Conservation (phyloP, 2,329 filamentous ascomycete species). For the Apiospora marii region DNA sequence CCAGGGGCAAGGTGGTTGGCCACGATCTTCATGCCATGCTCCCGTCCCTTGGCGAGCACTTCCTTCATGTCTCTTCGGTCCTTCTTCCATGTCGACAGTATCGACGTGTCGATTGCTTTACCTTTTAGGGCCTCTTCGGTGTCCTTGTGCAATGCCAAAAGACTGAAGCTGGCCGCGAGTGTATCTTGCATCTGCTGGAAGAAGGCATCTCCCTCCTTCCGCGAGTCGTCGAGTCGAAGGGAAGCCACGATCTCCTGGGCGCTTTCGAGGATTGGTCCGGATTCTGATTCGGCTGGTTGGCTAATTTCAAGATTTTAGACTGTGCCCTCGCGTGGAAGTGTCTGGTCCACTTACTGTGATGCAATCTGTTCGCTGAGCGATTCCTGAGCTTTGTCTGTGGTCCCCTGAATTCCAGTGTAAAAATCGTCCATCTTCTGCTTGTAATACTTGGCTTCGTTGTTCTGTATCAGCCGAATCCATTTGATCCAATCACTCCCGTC, state of each 20-base stretch:
- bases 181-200: conserved; percentile 35
- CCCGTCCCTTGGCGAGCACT: conserved; percentile 41
- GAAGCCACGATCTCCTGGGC: neutral
- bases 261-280: neutral
- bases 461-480: neutral
- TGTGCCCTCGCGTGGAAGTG: neutral
- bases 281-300: neutral
- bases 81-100: conserved; percentile 40
- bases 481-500: neutral
- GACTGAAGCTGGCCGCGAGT: conserved; percentile 34
- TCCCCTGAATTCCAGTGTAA: neutral
- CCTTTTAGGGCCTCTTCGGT: conserved; percentile 37
- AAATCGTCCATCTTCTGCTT: neutral
- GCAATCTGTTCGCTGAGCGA: neutral
- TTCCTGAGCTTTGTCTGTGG: neutral
- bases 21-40: conserved; percentile 43
- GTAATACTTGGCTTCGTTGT: neutral
- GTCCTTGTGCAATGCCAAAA: conserved; percentile 42
- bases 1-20: conserved; percentile 37
- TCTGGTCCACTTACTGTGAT: neutral
- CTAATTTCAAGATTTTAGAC: neutral
- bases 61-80: conserved; percentile 44
- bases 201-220: conserved; percentile 34
- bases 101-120: conserved; percentile 31
- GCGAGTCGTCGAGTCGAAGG: neutral